These are phyloP conservation scores for Phymatotrichopsis omnivora DNA, from an alignment of 2,329 filamentous ascomycete species.

Conservation along the genomic window DNA sequence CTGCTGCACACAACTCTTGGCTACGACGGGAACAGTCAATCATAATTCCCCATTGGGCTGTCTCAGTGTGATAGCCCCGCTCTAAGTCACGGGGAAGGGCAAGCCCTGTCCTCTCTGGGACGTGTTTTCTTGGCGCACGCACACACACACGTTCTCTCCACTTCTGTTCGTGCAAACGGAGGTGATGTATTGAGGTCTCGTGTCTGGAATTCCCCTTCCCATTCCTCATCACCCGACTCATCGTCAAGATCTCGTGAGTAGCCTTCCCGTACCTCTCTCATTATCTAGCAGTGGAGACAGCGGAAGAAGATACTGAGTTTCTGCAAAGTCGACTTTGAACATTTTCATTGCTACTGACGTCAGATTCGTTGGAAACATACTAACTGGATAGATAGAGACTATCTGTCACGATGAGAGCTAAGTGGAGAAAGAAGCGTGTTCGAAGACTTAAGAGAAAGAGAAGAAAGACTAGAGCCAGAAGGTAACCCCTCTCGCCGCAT, in stretches of 20 bases:
- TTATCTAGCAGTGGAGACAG: background rate
- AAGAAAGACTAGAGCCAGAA: slow-evolving; percentile 98
- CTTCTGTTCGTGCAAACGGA: no score
- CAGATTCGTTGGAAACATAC: no score
- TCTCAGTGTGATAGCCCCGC: no score
- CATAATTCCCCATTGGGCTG: no score
- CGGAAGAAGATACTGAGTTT: no score
- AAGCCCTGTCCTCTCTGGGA: no score
- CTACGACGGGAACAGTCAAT: no score
- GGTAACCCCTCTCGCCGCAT: slow-evolving; percentile 43
- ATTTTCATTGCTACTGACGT: no score
- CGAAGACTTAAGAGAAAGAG: slow-evolving; percentile 99
- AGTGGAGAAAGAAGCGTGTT: slow-evolving; percentile 99
- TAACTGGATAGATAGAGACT: background rate
- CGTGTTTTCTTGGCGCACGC: background rate
- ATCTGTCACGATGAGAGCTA: slow-evolving; percentile 53
- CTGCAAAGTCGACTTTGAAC: no score
- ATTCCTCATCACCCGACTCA: background rate
- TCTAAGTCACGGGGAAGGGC: no score
- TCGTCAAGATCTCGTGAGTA: slow-evolving; percentile 1
- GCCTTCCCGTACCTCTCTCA: background rate
- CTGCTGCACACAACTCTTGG: no score
- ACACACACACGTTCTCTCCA: background rate
- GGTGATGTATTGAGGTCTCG: no score
- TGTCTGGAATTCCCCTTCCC: background rate